phyloP scores from a whole-genome alignment of 2,329 filamentous ascomycete species.

The Delphinella strobiligena region DNA sequence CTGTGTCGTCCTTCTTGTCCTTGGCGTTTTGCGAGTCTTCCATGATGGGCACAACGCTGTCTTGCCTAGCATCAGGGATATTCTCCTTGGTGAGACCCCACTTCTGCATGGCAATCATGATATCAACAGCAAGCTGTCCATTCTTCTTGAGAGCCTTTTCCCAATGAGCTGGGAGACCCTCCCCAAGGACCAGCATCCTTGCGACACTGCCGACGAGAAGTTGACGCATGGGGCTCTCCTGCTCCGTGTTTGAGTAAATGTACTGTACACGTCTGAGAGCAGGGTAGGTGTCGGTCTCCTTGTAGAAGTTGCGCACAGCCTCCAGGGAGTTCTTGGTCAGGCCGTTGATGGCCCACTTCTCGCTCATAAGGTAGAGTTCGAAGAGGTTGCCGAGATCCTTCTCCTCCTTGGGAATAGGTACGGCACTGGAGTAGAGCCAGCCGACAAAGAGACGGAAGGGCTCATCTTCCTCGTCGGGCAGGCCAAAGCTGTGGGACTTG shows the following conservation, averaged over 20 bases:
- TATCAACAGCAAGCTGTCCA: constrained; percentile 43
- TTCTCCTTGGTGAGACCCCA: constrained; percentile 38
- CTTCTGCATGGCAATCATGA: constrained; percentile 41
- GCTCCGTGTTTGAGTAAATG: constrained; percentile 37
- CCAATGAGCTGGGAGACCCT: constrained; percentile 41
- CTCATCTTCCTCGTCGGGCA: constrained; percentile 40
- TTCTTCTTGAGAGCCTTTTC: constrained; percentile 43
- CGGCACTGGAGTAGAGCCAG: constrained; percentile 39
- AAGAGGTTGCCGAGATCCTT: constrained; percentile 38
- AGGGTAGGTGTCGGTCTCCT: constrained; percentile 40
- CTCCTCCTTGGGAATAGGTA: constrained; percentile 38
- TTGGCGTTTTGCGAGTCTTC: constrained; percentile 18
- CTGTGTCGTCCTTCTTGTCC: constrained; percentile 14
- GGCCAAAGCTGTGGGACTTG: constrained; percentile 24
- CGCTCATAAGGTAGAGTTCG: constrained; percentile 42
- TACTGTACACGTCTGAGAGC: constrained; percentile 41
- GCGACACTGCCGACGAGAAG: constrained; percentile 38
- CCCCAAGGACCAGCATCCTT: constrained; percentile 37
- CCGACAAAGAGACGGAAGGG: constrained; percentile 41
- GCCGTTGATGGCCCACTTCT: constrained; percentile 39
- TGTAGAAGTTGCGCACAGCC: constrained; percentile 39
- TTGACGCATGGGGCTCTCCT: constrained; percentile 35
- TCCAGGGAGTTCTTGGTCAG: constrained; percentile 38
- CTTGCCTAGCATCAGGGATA: constrained; percentile 38
- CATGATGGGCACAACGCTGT: constrained; percentile 26